phyloP scores from a whole-genome alignment of 2,329 filamentous ascomycete genomes.

The Cytospora piceicola region DNA sequence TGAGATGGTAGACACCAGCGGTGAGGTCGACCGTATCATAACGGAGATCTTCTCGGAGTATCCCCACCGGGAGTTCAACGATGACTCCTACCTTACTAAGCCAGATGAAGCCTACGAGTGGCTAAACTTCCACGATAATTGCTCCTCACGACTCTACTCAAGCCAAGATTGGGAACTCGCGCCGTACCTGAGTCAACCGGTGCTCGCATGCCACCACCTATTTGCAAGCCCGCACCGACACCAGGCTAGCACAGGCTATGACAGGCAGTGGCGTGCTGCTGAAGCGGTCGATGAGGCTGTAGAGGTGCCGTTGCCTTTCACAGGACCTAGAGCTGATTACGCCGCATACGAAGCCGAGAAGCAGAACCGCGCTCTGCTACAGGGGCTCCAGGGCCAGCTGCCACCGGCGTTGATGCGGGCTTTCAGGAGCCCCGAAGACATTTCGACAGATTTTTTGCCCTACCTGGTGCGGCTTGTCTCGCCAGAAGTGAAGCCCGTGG shows the following conservation, averaged over 20 bases:
- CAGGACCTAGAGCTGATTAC: conserved; percentile 81
- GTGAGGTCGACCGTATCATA: conserved; percentile 77
- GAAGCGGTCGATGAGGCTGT: conserved; percentile 53
- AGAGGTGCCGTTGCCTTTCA: conserved; percentile 70
- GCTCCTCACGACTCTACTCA: conserved; percentile 78
- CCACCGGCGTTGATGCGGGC: conserved; percentile 72
- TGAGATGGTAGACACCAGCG: conserved; percentile 78
- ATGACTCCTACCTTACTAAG: conserved; percentile 88
- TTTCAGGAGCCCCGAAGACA: conserved; percentile 77
- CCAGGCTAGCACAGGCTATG: conserved; percentile 45
- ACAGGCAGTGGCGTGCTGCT: conserved; percentile 48
- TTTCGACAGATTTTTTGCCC: conserved; percentile 82
- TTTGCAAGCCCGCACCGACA: conserved; percentile 75
- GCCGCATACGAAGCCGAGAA: conserved; percentile 80
- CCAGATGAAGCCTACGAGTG: conserved; percentile 89
- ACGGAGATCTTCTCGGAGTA: conserved; percentile 86
- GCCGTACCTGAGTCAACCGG: conserved; percentile 83
- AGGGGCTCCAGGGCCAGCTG: conserved; percentile 72
- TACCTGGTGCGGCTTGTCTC: conserved; percentile 83
- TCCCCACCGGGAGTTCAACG: conserved; percentile 85
- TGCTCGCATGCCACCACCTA: conserved; percentile 87
- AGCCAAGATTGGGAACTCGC: conserved; percentile 91
- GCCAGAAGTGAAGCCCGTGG: conserved; percentile 88
- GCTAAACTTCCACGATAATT: conserved; percentile 88
- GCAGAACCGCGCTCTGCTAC: conserved; percentile 74